phyloP scores from a whole-genome alignment of 768 basidiomycete species.

The Naematelia encephala region DNA sequence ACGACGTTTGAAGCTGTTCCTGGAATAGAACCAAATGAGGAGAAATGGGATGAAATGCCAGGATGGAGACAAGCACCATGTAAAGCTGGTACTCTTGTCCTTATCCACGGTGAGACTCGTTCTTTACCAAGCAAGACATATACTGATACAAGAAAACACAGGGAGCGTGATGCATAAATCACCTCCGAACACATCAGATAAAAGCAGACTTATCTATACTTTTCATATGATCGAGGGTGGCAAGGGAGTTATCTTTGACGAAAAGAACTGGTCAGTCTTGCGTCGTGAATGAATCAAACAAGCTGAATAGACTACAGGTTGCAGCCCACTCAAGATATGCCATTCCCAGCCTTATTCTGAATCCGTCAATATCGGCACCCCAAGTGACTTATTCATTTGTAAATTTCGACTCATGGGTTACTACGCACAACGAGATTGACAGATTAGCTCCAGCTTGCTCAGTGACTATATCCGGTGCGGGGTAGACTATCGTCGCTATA shows the following conservation, averaged over 20 bases:
- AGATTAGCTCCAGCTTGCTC: too few species aligned
- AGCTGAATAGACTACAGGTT: slow-evolving; percentile 54
- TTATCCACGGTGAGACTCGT: slow-evolving; percentile 74
- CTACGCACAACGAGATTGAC: too few species aligned
- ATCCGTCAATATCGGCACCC: neutral
- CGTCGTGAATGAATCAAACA: neutral
- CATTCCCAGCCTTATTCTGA: slow-evolving; percentile 59
- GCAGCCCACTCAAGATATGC: slow-evolving; percentile 78
- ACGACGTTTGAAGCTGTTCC: slow-evolving; percentile 75
- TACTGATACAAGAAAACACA: slow-evolving; percentile 15
- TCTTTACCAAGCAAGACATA: neutral
- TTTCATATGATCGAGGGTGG: slow-evolving; percentile 70
- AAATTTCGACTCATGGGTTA: too few species aligned
- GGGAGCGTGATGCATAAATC: slow-evolving; percentile 80
- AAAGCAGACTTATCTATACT: slow-evolving; percentile 83
- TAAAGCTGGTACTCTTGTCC: slow-evolving; percentile 71
- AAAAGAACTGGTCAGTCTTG: slow-evolving; percentile 69
- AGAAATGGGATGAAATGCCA: slow-evolving; percentile 46
- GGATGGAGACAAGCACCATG: slow-evolving; percentile 43
- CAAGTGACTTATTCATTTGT: too few species aligned
- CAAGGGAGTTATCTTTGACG: slow-evolving; percentile 62
- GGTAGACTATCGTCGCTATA: too few species aligned
- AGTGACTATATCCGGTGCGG: too few species aligned
- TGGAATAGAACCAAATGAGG: slow-evolving; percentile 35
- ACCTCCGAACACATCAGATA: slow-evolving; percentile 72